Base-by-base conservation (phyloP, 129 eudicot species). In the Flaveria linearis region DNA sequence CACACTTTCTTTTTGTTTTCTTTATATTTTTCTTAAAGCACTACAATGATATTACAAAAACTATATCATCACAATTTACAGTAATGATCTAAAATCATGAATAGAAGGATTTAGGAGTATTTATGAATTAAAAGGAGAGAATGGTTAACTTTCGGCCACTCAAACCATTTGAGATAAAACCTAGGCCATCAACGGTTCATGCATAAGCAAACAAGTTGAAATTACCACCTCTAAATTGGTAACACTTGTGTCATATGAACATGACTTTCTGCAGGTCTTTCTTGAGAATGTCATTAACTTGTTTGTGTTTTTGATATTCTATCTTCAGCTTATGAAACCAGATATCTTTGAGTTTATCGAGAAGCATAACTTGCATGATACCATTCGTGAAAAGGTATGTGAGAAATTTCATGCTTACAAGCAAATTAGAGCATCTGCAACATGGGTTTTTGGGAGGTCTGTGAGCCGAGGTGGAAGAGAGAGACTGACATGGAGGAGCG, bases 271-370 rank as follows among this genome's bases (percentile, higher is more conserved):
- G 51, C 30, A 70, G 14, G 53, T 47, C 70, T 84, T 70, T 42
- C 68, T 69, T 28, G 12, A 20, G 33, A 58, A 61, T 49, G 73
- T 16, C 47, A 9, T 42, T 69, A 39, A 69, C 46, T 53, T 43
- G 72, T 80, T 82, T 64, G 71, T 63, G 20, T 20, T 47, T 72
- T 68, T 9, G 69, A 43, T n/a, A 15, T 68, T 57, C 15, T 67
- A 4, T 66, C 62, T 87, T 62, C 91, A 94, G 99, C 88, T 94
- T 79, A 76, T 83, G 92, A 94, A 91, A 84, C 90, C 97, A 22
- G 96, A 89, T 82, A 52, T 91, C 52, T 94, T 91, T 63, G 96
- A 94, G 82, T 94, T 94, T 80, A 89, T 94, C 58, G 99, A 94
- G 72, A 91, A 87, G 77, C 93, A 94, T 78, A 86, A 85, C 83